Evolutionary conservation across 768 basidiomycete genomes (phyloP).

Genomic region (Trametes meyenii): DNA sequence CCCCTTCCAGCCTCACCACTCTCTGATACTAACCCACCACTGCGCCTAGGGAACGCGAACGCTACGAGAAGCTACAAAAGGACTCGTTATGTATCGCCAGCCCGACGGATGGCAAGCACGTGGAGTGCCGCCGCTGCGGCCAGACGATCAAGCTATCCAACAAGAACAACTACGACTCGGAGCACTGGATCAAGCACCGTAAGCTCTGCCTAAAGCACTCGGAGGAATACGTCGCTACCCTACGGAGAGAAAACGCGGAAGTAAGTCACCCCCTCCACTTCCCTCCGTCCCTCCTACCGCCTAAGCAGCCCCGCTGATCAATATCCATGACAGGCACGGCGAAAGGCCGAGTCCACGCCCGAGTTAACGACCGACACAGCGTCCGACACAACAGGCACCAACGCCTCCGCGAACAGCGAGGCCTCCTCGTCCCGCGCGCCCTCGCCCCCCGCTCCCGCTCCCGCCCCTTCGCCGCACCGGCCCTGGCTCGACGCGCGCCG

Average conservation of each 20-base stretch:
- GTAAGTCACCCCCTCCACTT: not conserved
- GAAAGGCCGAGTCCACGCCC: not conserved
- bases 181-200: slow-evolving; percentile 70
- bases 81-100: slow-evolving; percentile 4
- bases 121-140: slow-evolving; percentile 54
- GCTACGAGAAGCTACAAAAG: slow-evolving; percentile 4
- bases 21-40: too few species aligned
- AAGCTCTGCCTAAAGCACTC: slow-evolving; percentile 57
- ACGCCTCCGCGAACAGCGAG: slow-evolving; percentile 6
- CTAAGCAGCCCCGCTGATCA: not conserved
- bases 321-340: not conserved
- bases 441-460: slow-evolving; percentile 17
- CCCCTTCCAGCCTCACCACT: not conserved
- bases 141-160: slow-evolving; percentile 63
- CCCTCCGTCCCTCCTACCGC: not conserved
- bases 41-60: not conserved
- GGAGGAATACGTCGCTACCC: slow-evolving; percentile 24
- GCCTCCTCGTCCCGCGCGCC: not conserved
- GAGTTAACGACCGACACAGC: slow-evolving; percentile 8
- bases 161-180: slow-evolving; percentile 66
- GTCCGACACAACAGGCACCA: slow-evolving; percentile 5
- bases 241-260: slow-evolving; percentile 16
- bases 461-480: slow-evolving; percentile 10
- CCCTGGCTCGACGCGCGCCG: not conserved
- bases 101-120: slow-evolving; percentile 5